These are phyloP conservation scores for Daldinia decipiens DNA, from an alignment of 495 filamentous ascomycete species.

Conservation along the genomic window DNA sequence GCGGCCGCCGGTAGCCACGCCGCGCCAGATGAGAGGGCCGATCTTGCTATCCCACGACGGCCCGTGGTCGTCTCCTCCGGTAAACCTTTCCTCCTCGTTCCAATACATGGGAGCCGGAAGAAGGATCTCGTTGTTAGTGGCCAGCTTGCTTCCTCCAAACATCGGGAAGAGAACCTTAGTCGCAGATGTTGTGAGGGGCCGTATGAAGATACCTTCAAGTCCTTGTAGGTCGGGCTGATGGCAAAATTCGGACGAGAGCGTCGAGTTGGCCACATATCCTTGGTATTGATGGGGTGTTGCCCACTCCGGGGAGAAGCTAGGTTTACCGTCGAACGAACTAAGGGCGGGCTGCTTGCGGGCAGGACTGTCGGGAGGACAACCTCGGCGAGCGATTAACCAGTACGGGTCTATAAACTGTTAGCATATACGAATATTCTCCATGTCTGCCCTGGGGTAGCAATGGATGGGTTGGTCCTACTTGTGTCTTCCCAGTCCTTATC, in stretches of 20 bases:
- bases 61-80: constrained; percentile 62
- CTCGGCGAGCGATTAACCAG: constrained; percentile 69
- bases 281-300: constrained; percentile 56
- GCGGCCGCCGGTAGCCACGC: constrained; percentile 71
- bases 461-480: constrained; percentile 48
- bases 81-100: constrained; percentile 75
- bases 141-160: constrained; percentile 77
- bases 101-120: constrained; percentile 80
- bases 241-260: constrained; percentile 72
- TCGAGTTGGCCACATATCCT: constrained; percentile 73
- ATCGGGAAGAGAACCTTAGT: constrained; percentile 70
- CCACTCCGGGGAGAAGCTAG: constrained; percentile 54
- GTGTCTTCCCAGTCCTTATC: constrained; percentile 57
- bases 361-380: constrained; percentile 69
- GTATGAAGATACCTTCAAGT: constrained; percentile 74
- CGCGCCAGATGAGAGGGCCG: constrained; percentile 70
- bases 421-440: constrained; percentile 27
- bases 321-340: constrained; percentile 52
- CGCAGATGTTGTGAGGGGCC: constrained; percentile 65
- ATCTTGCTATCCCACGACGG: constrained; percentile 66
- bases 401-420: constrained; percentile 60
- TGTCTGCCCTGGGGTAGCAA: background rate
- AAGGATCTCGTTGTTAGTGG: constrained; percentile 79
- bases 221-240: constrained; percentile 62
- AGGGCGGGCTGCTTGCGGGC: constrained; percentile 61